These are phyloP conservation scores for Saccharomyces hybrid DNA, from an alignment of 1,139 yeast genomes.

Conservation along the genomic window DNA sequence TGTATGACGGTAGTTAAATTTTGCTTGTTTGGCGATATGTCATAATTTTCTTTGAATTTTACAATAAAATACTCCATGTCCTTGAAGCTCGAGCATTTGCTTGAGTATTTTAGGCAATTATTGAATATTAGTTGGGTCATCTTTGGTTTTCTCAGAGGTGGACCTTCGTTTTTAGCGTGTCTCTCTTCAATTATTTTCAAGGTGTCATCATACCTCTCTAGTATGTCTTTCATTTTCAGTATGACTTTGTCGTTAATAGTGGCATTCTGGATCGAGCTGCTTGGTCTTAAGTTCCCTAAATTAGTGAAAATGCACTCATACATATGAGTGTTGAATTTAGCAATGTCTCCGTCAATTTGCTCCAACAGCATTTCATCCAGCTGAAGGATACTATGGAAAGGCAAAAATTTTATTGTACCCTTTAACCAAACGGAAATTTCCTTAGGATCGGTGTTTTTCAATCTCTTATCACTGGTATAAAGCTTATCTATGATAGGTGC, in stretches of 20 bases:
- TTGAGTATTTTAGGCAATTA: constrained; percentile 36
- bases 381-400: constrained; percentile 35
- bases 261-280: constrained; percentile 24
- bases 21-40: constrained; percentile 47
- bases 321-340: constrained; percentile 33
- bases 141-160: constrained; percentile 21
- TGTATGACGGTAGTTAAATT: constrained; percentile 60
- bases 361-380: constrained; percentile 34
- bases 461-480: constrained; percentile 35
- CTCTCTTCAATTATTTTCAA: constrained; percentile 12
- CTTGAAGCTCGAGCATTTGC: constrained; percentile 35
- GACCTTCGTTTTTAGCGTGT: not conserved
- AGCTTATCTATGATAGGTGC: constrained; percentile 43
- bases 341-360: constrained; percentile 32
- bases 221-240: constrained; percentile 24
- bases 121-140: constrained; percentile 26
- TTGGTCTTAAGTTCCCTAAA: constrained; percentile 26
- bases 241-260: constrained; percentile 31
- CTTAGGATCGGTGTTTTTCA: constrained; percentile 33
- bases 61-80: constrained; percentile 40
- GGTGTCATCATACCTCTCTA: constrained; percentile 39
- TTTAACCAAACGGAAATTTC: constrained; percentile 40
- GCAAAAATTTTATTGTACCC: constrained; percentile 38
- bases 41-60: constrained; percentile 26
- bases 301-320: constrained; percentile 42